Evolutionary conservation across 2,329 filamentous ascomycete genomes (phyloP).

Genomic region (Endoconidiophora polonica): DNA sequence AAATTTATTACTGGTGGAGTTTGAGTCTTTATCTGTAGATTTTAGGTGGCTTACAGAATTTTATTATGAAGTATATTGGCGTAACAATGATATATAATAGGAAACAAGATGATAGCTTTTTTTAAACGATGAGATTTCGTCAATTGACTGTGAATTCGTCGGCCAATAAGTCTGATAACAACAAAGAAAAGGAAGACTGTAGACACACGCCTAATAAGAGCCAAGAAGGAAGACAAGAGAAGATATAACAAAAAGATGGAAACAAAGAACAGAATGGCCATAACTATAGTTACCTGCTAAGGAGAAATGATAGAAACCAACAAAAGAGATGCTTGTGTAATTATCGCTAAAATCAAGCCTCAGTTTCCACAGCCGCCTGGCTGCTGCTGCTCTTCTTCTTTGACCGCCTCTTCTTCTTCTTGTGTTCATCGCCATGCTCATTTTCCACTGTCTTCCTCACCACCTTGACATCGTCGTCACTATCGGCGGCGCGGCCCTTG

Average conservation of each 20-base stretch:
- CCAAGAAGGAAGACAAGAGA: conserved; percentile 2
- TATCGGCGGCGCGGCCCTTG: conserved; percentile 2
- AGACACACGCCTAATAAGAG: not conserved
- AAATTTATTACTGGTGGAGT: too few relatives aligned
- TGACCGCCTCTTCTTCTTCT: conserved; percentile 34
- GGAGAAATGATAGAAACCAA: not conserved
- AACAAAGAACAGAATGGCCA: not conserved
- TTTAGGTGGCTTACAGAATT: too few relatives aligned
- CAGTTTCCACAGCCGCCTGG: conserved; percentile 21
- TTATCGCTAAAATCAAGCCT: not conserved
- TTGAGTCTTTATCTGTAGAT: too few relatives aligned
- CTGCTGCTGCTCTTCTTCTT: conserved; percentile 30
- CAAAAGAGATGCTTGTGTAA: not conserved
- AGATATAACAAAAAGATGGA: not conserved
- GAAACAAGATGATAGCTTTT: not conserved
- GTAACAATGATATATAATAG: not conserved
- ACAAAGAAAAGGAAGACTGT: not conserved
- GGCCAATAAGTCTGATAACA: conserved; percentile 3
- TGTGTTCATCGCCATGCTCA: conserved; percentile 14
- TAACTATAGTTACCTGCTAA: not conserved
- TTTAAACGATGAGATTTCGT: not conserved
- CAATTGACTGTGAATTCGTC: not conserved
- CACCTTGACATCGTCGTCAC: conserved; percentile 13
- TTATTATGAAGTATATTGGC: not conserved
- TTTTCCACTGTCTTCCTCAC: conserved; percentile 18